Base-by-base conservation (phyloP, 106 monocot genomes). In the Xerophyta viscosa region DNA sequence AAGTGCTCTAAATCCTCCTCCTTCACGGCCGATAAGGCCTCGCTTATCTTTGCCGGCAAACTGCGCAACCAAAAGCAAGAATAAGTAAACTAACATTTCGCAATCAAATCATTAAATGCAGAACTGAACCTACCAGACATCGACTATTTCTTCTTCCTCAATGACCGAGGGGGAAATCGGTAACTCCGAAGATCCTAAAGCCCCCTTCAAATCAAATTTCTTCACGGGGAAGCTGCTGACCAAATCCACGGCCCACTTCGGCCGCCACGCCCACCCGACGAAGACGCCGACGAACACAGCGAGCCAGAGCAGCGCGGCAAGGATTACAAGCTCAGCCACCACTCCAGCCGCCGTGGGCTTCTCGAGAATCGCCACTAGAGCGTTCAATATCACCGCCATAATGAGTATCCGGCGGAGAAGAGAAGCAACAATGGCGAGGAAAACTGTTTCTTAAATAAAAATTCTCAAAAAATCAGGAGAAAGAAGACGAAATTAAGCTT, bases 261-360 rank as follows among this genome's bases (percentile, higher is more conserved):
- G 89, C 47, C 60, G 63, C 89, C 89, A 90, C 9, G 64, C 62
- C 89, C 89, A 90, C 2, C 84, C 89, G 13, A 84, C 70, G 11
- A 90, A 26, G 24, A 90, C 73, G 18, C 89, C 89, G 15, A 80
- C 36, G 37, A 77, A 33, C 15, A 77, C 65, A 0, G 84, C 84
- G 15, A 58, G 14, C 80, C 89, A 90, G 12, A 90, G 31, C 2
- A 84, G 89, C 48, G 60, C 72, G 27, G 65, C 70, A 61, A 90
- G 61, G 50, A 77, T 45, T 45, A 55, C 15, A 36, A 90, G 77
- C 67, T 90, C 89, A 20, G 61, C 44, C 20, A 63, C 31, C 1
- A 77, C 62, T 45, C 57, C 77, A 23, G 48, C 58, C 7, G 64
- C 29, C 14, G 71, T 69, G 31, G 84, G 89, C 46, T 66, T 69